These are phyloP conservation scores for Volvox carteri DNA, from an alignment of 163 green algal species.

Conservation along the genomic window DNA sequence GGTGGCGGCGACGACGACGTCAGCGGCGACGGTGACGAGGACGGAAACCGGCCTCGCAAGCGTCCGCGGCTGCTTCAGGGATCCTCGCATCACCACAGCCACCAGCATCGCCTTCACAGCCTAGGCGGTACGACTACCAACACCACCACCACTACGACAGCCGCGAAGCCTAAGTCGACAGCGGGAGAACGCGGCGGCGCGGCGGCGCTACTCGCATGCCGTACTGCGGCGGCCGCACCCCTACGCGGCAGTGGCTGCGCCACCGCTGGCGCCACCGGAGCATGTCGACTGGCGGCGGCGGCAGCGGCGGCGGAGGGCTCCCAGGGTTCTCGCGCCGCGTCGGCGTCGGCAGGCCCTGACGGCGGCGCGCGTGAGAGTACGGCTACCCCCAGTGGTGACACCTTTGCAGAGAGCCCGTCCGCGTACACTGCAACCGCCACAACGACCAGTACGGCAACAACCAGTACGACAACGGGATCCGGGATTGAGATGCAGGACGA, in stretches of 20 bases:
- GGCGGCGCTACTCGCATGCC: neutral
- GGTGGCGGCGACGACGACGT: too few relatives aligned
- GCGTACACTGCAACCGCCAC: neutral
- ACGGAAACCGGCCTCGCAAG: neutral
- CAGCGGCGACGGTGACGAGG: neutral
- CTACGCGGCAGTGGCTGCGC: neutral
- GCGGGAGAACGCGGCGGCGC: neutral
- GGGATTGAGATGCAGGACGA: constrained; percentile 17
- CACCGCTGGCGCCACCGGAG: neutral
- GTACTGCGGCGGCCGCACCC: neutral
- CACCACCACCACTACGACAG: neutral
- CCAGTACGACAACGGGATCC: neutral
- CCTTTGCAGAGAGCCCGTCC: constrained; percentile 29
- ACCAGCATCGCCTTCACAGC: neutral
- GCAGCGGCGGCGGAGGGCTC: constrained; percentile 33
- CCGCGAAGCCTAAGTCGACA: neutral
- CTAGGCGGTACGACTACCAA: neutral
- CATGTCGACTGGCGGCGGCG: neutral
- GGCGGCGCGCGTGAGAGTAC: constrained; percentile 5
- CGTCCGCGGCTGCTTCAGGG: neutral
- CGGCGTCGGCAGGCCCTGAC: neutral
- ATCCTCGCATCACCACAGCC: neutral
- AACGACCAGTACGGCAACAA: neutral
- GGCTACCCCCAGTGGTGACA: constrained; percentile 23
- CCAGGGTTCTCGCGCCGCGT: constrained; percentile 18